phyloP scores from a whole-genome alignment of 23 red algal genomes.

The Gracilaria domingensis region DNA sequence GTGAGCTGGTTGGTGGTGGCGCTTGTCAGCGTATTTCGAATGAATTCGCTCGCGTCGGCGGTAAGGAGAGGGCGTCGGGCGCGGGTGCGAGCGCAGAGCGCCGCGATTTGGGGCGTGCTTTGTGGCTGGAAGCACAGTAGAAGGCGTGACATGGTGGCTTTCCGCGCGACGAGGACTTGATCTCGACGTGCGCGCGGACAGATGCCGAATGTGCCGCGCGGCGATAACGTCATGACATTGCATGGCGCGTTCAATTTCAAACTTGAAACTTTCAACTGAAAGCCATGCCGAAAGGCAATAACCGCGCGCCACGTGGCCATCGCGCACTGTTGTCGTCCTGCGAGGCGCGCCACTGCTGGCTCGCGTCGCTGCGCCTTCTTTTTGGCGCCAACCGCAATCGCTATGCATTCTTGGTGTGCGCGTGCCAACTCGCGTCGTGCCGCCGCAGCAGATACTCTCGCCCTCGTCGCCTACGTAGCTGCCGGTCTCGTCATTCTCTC shows the following conservation, averaged over 20 bases:
- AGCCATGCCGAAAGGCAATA: neutral
- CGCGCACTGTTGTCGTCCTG: neutral
- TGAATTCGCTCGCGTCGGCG: conserved; percentile 5
- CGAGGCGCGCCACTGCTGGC: neutral
- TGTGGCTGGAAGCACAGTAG: conserved; percentile 13
- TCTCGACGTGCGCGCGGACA: neutral
- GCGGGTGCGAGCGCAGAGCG: neutral
- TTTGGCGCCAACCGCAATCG: conserved; percentile 45
- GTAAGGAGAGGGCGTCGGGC: neutral
- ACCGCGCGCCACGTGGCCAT: neutral
- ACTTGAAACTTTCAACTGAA: neutral
- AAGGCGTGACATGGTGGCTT: neutral
- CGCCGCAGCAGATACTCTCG: neutral
- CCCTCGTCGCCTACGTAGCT: neutral
- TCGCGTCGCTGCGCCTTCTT: neutral
- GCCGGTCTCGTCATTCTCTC: neutral
- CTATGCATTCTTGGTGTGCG: neutral
- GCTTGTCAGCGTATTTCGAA: neutral
- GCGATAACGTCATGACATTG: too few species aligned
- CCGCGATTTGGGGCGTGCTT: neutral
- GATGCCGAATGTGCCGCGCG: too few species aligned
- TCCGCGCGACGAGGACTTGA: neutral
- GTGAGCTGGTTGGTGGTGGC: conserved; percentile 63
- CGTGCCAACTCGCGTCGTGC: conserved; percentile 3
- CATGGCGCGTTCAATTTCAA: neutral